phyloP scores from a whole-genome alignment of 176 grass and related monocot genomes.

The Rhynchospora pubera region DNA sequence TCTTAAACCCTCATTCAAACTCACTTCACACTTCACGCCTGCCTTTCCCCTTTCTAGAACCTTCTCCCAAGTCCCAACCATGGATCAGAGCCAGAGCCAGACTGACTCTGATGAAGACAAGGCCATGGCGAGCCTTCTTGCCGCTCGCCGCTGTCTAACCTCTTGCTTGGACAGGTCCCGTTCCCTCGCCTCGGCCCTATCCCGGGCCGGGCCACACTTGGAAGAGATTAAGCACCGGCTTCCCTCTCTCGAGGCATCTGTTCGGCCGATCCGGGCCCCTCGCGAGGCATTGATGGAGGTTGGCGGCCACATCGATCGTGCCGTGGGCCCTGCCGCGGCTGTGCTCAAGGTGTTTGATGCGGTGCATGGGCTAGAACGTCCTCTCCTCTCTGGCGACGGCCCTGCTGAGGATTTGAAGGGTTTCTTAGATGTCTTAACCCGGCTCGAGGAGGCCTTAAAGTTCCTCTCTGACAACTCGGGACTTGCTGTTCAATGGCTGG shows the following conservation, averaged over 20 bases:
- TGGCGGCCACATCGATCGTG: slow-evolving; percentile 75
- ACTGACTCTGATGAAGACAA: not conserved
- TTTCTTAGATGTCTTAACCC: slow-evolving; percentile 53
- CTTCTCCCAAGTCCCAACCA: not conserved
- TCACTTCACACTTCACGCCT: not conserved
- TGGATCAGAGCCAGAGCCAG: not conserved
- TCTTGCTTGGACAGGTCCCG: slow-evolving; percentile 50
- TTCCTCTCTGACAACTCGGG: slow-evolving; percentile 72
- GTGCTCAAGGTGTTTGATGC: slow-evolving; percentile 99
- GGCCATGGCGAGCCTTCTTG: slow-evolving; percentile 29
- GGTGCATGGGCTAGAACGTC: slow-evolving; percentile 73
- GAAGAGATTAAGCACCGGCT: slow-evolving; percentile 73
- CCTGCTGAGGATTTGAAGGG: slow-evolving; percentile 34
- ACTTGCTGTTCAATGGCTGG: slow-evolving; percentile 75
- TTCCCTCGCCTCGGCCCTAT: slow-evolving; percentile 27
- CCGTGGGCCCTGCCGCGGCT: slow-evolving; percentile 65
- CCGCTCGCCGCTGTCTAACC: slow-evolving; percentile 37
- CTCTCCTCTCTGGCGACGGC: slow-evolving; percentile 41
- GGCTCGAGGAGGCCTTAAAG: slow-evolving; percentile 64
- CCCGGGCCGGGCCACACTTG: slow-evolving; percentile 43
- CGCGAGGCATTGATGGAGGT: slow-evolving; percentile 37
- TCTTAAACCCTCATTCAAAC: not conserved
- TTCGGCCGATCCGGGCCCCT: slow-evolving; percentile 71
- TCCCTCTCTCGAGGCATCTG: slow-evolving; percentile 66
- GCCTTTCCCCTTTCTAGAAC: not conserved